phyloP scores from a whole-genome alignment of 108 stramenopile genomes.

The Cylindrotheca fusiformis region DNA sequence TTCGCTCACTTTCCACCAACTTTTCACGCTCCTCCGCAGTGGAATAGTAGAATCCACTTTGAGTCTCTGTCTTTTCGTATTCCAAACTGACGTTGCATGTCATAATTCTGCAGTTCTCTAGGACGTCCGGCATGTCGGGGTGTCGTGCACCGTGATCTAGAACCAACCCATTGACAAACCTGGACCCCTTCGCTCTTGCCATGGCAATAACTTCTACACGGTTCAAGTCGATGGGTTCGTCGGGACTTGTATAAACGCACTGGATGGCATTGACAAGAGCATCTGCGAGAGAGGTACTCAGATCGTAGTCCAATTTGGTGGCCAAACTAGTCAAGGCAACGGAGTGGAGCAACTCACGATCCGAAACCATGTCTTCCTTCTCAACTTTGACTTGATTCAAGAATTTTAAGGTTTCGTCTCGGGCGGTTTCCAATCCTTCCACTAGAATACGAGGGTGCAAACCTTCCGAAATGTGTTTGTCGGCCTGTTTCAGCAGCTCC shows the following conservation, averaged over 20 bases:
- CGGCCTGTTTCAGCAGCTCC: constrained; percentile 95
- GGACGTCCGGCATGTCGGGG: constrained; percentile 96
- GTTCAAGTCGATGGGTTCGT: constrained; percentile 89
- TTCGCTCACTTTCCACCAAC: constrained; percentile 95
- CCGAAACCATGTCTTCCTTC: constrained; percentile 37
- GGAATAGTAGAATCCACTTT: constrained; percentile 92
- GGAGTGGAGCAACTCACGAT: constrained; percentile 85
- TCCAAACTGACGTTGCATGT: constrained; percentile 98
- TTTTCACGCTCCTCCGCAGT: constrained; percentile 97
- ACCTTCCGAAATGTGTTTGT: constrained; percentile 92
- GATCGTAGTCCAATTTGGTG: constrained; percentile 92
- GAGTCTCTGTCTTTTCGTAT: constrained; percentile 99
- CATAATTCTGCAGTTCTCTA: constrained; percentile 95
- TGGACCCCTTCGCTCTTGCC: constrained; percentile 70
- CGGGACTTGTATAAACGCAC: constrained; percentile 54
- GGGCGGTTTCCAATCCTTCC: constrained; percentile 95
- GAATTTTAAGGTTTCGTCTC: constrained; percentile 82
- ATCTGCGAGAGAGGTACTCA: constrained; percentile 56
- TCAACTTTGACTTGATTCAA: constrained; percentile 77
- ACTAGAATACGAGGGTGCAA: constrained; percentile 96
- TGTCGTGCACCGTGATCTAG: constrained; percentile 98
- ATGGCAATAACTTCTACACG: constrained; percentile 98
- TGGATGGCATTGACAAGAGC: constrained; percentile 93
- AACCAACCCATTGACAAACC: constrained; percentile 96
- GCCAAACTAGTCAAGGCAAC: constrained; percentile 92